Evolutionary conservation across 345 rosid species (phyloP).

Genomic region (Moricandia moricandioides): DNA sequence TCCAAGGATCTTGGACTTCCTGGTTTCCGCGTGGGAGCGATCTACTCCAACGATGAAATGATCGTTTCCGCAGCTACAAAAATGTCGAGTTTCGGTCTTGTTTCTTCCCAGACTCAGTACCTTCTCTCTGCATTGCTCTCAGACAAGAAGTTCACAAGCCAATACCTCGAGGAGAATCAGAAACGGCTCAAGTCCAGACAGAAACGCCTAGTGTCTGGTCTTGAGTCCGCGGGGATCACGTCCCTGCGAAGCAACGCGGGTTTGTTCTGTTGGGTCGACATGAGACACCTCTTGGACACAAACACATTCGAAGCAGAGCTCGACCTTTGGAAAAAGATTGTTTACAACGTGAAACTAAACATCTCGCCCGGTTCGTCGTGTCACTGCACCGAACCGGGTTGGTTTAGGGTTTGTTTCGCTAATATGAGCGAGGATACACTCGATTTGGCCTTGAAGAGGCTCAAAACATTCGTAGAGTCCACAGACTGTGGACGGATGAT

Average conservation of each 20-base stretch:
- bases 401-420: conserved; percentile 77
- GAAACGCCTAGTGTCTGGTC: conserved; percentile 54
- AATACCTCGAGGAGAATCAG: conserved; percentile 57
- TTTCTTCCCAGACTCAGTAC: conserved; percentile 76
- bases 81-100: conserved; percentile 85
- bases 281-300: conserved; percentile 64
- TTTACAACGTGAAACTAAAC: conserved; percentile 61
- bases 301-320: conserved; percentile 75
- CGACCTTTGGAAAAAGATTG: conserved; percentile 74
- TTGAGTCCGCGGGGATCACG: conserved; percentile 56
- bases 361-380: conserved; percentile 75
- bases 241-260: conserved; percentile 68
- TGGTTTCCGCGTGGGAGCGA: conserved; percentile 83
- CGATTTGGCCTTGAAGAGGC: conserved; percentile 54
- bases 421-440: conserved; percentile 69
- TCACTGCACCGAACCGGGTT: conserved; percentile 79
- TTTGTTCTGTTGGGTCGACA: conserved; percentile 82
- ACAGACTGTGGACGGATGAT: conserved; percentile 24
- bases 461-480: conserved; percentile 56
- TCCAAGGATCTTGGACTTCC: conserved; percentile 83
- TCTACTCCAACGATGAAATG: conserved; percentile 66
- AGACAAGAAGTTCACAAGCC: conserved; percentile 64
- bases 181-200: conserved; percentile 55
- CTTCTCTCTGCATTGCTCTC: conserved; percentile 67
- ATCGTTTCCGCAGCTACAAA: conserved; percentile 76